Conservation (phyloP, 768 basidiomycete species). For the Boletus subcaerulescens region DNA sequence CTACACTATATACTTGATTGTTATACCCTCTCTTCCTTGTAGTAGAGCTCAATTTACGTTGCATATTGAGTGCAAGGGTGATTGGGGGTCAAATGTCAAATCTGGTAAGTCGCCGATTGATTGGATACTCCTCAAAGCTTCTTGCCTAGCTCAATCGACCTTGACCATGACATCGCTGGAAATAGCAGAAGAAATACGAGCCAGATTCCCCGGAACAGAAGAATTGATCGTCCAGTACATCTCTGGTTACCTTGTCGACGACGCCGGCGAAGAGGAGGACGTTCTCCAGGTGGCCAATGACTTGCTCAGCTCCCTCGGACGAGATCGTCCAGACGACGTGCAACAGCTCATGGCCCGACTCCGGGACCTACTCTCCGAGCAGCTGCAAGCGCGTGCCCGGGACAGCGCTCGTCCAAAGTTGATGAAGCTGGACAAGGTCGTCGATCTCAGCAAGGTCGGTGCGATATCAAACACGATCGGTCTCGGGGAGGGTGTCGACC, state of each 20-base stretch:
- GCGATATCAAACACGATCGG: conserved; percentile 79
- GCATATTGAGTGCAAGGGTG: background rate
- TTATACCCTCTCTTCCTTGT: conserved; percentile 3
- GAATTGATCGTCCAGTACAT: conserved; percentile 85
- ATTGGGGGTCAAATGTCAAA: background rate
- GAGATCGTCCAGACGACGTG: conserved; percentile 54
- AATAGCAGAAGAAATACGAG: conserved; percentile 76
- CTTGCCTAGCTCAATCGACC: background rate
- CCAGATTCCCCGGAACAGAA: conserved; percentile 70
- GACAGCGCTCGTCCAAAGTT: conserved; percentile 63
- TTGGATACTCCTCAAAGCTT: background rate
- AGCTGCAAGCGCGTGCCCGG: conserved; percentile 54
- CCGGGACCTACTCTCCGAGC: conserved; percentile 60
- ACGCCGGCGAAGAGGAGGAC: conserved; percentile 86
- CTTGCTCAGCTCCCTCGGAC: conserved; percentile 75
- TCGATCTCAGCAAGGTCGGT: conserved; percentile 81
- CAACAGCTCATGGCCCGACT: conserved; percentile 68
- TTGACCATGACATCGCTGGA: conserved; percentile 62
- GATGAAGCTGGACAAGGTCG: conserved; percentile 77
- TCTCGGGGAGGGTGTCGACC: conserved; percentile 78
- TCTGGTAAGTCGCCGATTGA: background rate
- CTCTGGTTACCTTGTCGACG: conserved; percentile 84
- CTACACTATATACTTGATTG: conserved; percentile 20
- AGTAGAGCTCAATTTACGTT: background rate
- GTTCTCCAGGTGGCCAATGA: conserved; percentile 72